Percentiles rank a stretch among this genome's conserved stretches.
Evolutionary conservation across 2,329 filamentous ascomycete species (phyloP).

Genomic region (Diaporthe aspalathi): DNA sequence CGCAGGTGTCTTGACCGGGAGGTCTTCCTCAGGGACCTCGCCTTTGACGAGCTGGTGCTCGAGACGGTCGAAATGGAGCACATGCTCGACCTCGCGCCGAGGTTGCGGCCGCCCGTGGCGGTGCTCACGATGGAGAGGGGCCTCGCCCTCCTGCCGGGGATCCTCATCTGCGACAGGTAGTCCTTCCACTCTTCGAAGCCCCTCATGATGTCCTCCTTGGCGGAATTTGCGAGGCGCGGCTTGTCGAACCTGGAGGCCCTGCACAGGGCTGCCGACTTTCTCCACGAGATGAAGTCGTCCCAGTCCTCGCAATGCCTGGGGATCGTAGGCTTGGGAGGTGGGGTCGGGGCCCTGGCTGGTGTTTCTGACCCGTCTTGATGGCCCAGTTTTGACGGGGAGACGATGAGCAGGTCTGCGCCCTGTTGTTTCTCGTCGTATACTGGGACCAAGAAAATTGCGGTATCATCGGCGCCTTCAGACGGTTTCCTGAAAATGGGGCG

Average conservation of each 20-base stretch:
- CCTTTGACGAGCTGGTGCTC: conserved; percentile 28
- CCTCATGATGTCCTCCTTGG: conserved; percentile 33
- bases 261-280: conserved; percentile 31
- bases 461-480: neutral
- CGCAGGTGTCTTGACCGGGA: conserved; percentile 37
- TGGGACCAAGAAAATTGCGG: conserved; percentile 37
- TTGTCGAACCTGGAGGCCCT: neutral
- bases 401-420: conserved; percentile 37
- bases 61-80: conserved; percentile 27
- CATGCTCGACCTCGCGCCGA: conserved; percentile 34
- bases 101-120: conserved; percentile 3
- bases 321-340: conserved; percentile 35
- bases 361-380: conserved; percentile 6
- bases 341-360: conserved; percentile 35
- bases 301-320: conserved; percentile 36
- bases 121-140: conserved; percentile 34
- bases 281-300: conserved; percentile 37
- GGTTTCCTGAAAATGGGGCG: neutral
- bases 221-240: conserved; percentile 14
- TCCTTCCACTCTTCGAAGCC: conserved; percentile 34
- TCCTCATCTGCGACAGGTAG: conserved; percentile 25
- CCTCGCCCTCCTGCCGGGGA: conserved; percentile 14
- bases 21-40: conserved; percentile 34
- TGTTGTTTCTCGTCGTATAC: conserved; percentile 38
- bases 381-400: conserved; percentile 27